Evolutionary conservation across 805 yeast genomes (phyloP).

Genomic region (Metschnikowia matae): DNA sequence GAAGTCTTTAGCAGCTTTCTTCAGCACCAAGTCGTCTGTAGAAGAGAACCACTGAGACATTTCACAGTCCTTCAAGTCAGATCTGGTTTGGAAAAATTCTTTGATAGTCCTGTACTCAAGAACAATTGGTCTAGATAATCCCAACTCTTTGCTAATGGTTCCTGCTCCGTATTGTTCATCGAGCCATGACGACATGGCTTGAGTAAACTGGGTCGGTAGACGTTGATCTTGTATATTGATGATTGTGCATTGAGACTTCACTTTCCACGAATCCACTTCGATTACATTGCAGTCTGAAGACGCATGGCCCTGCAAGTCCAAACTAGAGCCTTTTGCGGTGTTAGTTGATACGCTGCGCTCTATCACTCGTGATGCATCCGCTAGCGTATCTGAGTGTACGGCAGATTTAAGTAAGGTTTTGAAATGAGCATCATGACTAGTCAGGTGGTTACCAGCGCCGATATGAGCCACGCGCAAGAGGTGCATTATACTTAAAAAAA

Average conservation of each 20-base stretch:
- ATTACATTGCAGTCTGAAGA: slow-evolving; percentile 44
- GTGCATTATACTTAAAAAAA: not conserved
- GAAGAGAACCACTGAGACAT: not conserved
- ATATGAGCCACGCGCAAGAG: slow-evolving; percentile 34
- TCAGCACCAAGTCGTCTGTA: not conserved
- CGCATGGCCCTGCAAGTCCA: slow-evolving; percentile 38
- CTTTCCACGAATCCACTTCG: slow-evolving; percentile 9
- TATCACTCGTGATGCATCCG: slow-evolving; percentile 19
- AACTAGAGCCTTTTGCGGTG: slow-evolving; percentile 47
- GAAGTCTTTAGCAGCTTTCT: not conserved
- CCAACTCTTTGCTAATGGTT: slow-evolving; percentile 16
- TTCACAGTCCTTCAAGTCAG: not conserved
- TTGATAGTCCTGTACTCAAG: slow-evolving; percentile 11
- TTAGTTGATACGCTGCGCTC: slow-evolving; percentile 43
- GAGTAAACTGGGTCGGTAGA: slow-evolving; percentile 31
- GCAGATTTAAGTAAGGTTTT: slow-evolving; percentile 27
- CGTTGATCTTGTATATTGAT: slow-evolving; percentile 10
- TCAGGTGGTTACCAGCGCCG: slow-evolving; percentile 49
- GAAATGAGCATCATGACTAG: slow-evolving; percentile 17
- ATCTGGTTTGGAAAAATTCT: not conserved
- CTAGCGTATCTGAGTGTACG: slow-evolving; percentile 13
- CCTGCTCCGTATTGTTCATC: slow-evolving; percentile 14
- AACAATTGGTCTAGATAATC: slow-evolving; percentile 35
- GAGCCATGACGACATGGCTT: slow-evolving; percentile 23
- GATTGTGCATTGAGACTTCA: slow-evolving; percentile 15